Evolutionary conservation across 2,329 filamentous ascomycete genomes (phyloP).

Genomic region (Daldinia sp.): DNA sequence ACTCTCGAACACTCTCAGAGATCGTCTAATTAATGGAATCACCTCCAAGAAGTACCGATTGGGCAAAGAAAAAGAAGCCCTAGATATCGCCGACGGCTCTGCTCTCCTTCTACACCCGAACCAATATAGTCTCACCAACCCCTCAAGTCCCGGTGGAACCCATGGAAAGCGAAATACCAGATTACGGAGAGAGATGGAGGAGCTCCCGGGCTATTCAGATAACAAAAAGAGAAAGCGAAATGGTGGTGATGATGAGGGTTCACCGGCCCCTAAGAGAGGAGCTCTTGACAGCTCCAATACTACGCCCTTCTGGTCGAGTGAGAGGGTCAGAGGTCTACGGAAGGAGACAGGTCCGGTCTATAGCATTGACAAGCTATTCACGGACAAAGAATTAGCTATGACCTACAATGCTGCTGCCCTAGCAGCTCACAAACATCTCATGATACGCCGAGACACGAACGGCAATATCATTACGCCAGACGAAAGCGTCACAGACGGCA

Average conservation of each 20-base stretch:
- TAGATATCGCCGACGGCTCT: conserved; percentile 75
- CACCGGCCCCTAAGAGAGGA: conserved; percentile 69
- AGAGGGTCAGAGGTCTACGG: conserved; percentile 65
- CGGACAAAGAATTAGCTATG: conserved; percentile 75
- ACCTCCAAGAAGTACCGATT: conserved; percentile 73
- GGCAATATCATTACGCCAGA: conserved; percentile 64
- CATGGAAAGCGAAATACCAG: conserved; percentile 73
- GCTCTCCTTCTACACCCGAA: conserved; percentile 75
- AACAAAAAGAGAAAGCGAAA: conserved; percentile 74
- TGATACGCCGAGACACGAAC: conserved; percentile 67
- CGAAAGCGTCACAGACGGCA: conserved; percentile 66
- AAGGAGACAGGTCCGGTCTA: conserved; percentile 71
- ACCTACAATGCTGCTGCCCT: conserved; percentile 73
- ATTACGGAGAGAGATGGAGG: conserved; percentile 71
- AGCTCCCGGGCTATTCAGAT: conserved; percentile 66
- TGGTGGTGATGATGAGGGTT: conserved; percentile 70
- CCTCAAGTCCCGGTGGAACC: conserved; percentile 71
- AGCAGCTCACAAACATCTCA: conserved; percentile 71
- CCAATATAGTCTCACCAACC: conserved; percentile 75
- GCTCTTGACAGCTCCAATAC: conserved; percentile 67
- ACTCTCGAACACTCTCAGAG: conserved; percentile 70
- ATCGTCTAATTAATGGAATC: conserved; percentile 75
- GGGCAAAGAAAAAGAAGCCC: conserved; percentile 74
- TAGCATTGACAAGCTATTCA: conserved; percentile 77
- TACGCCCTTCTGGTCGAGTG: conserved; percentile 72